Base-by-base conservation (phyloP, 495 filamentous ascomycete genomes). In the Neurospora sp. region DNA sequence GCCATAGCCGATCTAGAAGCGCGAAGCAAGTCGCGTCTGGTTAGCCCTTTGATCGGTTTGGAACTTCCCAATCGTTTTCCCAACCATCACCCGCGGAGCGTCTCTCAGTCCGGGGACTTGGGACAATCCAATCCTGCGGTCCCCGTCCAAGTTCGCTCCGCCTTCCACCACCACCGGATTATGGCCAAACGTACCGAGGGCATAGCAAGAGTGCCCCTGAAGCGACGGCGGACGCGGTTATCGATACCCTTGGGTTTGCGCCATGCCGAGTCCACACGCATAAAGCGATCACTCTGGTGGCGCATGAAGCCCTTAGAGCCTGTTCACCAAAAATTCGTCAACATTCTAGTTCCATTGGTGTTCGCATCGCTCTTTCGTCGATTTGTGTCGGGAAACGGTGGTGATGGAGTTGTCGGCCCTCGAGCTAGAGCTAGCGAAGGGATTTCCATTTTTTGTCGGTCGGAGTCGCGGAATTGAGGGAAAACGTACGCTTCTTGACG, bases 231-330 rank as follows among this genome's bases (percentile, higher is more conserved):
- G 81, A 95, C 93, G 72, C 90, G 85, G 80, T 82, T 82, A 76
- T 99, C 96, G 85, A 99, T 99, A 91, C 96, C 96, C 90, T 98
- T 99, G 71, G 96, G 96, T 89, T 99, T 99, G 86, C 96, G 92
- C 96, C 96, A 99, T 83, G 87, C 90, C 53, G 91, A 82, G 81
- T 87, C 89, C 73, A 98, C 89, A 81, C 94, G 90, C 86, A 90
- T 97, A 89, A 96, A 99, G 82, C 89, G 90, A 86, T 98, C 96
- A 85, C 89, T 92, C 90, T 99, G 96, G 87, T 98, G 96, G 81
- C 96, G 94, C 85, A 89, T 90, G 90, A 97, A 97, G 84, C 85
- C 87, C 89, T 92, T 93, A 78, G 92, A 94, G 87, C 90, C 92
- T 96, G 79, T 78, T 80, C 68, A 77, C 77, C 74, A 79, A 66